These are phyloP conservation scores for Mortierella sp. DNA, from an alignment of 371 early-diverging fungal genomes.

Conservation along the genomic window DNA sequence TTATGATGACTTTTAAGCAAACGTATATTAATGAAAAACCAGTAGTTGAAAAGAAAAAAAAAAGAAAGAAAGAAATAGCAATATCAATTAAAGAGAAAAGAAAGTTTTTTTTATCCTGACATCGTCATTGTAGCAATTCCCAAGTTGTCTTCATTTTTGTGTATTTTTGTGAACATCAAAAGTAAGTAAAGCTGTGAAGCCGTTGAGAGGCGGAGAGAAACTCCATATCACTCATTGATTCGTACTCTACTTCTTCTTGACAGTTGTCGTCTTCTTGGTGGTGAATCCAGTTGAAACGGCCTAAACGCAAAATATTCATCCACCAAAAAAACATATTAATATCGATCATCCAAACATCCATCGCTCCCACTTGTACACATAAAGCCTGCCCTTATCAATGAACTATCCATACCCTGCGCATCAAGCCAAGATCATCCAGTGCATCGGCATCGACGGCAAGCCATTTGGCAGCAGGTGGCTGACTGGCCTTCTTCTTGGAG, in stretches of 20 bases:
- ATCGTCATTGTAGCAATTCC: background rate
- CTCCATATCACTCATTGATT: background rate
- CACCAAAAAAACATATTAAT: background rate
- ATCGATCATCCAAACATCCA: too few relatives aligned
- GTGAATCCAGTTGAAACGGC: background rate
- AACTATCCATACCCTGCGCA: conserved; percentile 42
- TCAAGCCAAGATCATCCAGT: conserved; percentile 40
- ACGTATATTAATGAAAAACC: background rate
- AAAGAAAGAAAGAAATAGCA: background rate
- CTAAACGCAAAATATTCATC: background rate
- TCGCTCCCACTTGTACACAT: background rate
- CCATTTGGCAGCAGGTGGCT: conserved; percentile 46
- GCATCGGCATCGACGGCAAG: conserved; percentile 46
- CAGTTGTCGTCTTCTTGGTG: conserved; percentile 3
- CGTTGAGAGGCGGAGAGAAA: background rate
- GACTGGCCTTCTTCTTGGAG: conserved; percentile 44
- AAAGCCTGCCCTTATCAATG: background rate
- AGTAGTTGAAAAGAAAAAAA: background rate
- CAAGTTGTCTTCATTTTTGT: background rate
- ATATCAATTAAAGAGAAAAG: background rate
- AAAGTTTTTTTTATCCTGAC: background rate
- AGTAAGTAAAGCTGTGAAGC: background rate
- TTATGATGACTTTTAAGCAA: background rate
- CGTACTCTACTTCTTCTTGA: conserved; percentile 3
- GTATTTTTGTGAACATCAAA: background rate